A percentile compares a stretch with the other conserved stretches of the same genome.
These are phyloP conservation scores for Lycium ferocissimum DNA, from an alignment of 257 asterid species.

Conservation along the genomic window DNA sequence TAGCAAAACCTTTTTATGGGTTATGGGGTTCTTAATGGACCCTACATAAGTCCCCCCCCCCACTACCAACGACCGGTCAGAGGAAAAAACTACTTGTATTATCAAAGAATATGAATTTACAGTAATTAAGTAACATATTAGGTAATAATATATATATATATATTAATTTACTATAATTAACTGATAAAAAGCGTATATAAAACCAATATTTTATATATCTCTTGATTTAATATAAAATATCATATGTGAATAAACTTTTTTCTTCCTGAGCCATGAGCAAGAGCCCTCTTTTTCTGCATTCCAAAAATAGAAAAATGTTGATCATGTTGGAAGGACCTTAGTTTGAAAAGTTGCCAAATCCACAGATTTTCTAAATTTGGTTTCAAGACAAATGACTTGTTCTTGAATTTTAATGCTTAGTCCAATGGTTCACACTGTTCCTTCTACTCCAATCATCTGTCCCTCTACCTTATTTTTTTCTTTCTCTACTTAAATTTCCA, in stretches of 20 bases:
- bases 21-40: conserved; percentile 21
- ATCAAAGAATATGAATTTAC: not conserved
- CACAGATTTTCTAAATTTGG: not conserved
- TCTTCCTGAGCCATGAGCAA: not conserved
- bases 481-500: no score
- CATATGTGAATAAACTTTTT: no score
- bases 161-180: not conserved
- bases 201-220: not conserved
- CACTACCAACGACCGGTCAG: not conserved
- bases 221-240: no score
- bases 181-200: not conserved
- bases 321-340: conserved; percentile 23
- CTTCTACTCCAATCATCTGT: not conserved
- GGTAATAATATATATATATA: not conserved
- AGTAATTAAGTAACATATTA: no score
- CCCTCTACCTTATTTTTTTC: not conserved
- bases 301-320: conserved; percentile 38
- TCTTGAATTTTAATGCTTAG: not conserved
- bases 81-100: no score
- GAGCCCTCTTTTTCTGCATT: conserved; percentile 15
- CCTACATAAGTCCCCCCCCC: not conserved
- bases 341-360: not conserved
- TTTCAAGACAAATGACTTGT: conserved; percentile 22
- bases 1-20: conserved; percentile 26
- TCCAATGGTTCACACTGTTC: not conserved